A percentile compares a stretch with the other conserved stretches of the same genome.
phyloP scores from a whole-genome alignment of 495 filamentous ascomycete species.

The Hypoxylon intermedium region DNA sequence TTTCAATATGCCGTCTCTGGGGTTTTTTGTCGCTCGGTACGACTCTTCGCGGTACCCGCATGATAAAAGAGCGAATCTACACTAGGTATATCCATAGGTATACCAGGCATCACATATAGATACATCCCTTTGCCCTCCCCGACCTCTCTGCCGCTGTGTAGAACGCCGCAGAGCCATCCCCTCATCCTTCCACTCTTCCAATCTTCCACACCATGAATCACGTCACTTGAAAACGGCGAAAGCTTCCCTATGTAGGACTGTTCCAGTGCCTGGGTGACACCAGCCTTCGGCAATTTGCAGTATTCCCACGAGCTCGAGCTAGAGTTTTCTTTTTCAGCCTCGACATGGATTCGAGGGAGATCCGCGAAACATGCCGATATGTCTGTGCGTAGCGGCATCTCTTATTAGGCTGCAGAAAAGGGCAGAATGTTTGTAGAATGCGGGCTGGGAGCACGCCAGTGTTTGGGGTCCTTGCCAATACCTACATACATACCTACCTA shows the following conservation, averaged over 20 bases:
- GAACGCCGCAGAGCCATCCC: no score
- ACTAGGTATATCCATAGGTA: no score
- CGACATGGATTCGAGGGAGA: conserved; percentile 1
- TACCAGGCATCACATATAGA: conserved; percentile 14
- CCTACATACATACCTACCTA: background rate
- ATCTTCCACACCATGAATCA: conserved; percentile 8
- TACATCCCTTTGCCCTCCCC: conserved; percentile 11
- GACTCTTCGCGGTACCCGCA: conserved; percentile 14
- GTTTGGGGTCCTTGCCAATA: conserved; percentile 13
- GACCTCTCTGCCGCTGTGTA: conserved; percentile 3
- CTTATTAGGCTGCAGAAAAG: conserved; percentile 2
- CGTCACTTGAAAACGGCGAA: conserved; percentile 1
- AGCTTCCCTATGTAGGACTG: conserved; percentile 12
- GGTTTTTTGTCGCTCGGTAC: conserved; percentile 15
- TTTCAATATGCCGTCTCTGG: conserved; percentile 18
- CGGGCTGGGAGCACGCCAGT: conserved; percentile 6
- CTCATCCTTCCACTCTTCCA: conserved; percentile 5
- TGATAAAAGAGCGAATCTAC: conserved; percentile 5
- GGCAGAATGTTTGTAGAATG: conserved; percentile 17
- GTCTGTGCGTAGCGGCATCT: conserved; percentile 17
- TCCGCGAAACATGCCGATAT: conserved; percentile 10
- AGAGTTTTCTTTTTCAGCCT: conserved; percentile 13
- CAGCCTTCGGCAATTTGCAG: conserved; percentile 5
- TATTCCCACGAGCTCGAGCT: background rate
- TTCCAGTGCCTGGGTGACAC: background rate